phyloP scores from a whole-genome alignment of 768 basidiomycete species.

The Piloderma croceum region DNA sequence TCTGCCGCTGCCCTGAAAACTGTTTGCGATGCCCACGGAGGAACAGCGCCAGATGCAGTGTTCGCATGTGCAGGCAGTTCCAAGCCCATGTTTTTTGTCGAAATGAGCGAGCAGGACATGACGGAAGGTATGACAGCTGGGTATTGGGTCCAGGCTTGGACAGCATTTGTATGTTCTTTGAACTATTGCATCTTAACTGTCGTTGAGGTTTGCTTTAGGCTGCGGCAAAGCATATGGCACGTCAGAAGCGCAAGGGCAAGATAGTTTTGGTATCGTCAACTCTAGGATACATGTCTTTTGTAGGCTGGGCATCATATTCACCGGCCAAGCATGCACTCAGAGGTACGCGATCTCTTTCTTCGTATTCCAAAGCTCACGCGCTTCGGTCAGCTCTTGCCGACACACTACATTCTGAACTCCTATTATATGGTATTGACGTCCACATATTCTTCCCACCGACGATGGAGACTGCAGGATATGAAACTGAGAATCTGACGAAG shows the following conservation, averaged over 20 bases:
- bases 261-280: slow-evolving; percentile 61
- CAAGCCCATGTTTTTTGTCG: slow-evolving; percentile 56
- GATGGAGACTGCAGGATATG: slow-evolving; percentile 72
- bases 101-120: slow-evolving; percentile 45
- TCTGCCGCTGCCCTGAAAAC: slow-evolving; percentile 50
- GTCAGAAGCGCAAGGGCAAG: slow-evolving; percentile 42
- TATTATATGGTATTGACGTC: slow-evolving; percentile 70
- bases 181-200: no score
- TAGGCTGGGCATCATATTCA: slow-evolving; percentile 63
- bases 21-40: slow-evolving; percentile 40
- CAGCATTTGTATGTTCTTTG: slow-evolving; percentile 60
- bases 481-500: slow-evolving; percentile 72
- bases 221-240: slow-evolving; percentile 51
- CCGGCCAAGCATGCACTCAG: slow-evolving; percentile 70
- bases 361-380: slow-evolving; percentile 2
- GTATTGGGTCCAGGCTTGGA: slow-evolving; percentile 53
- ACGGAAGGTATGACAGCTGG: slow-evolving; percentile 49
- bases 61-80: slow-evolving; percentile 66
- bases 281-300: slow-evolving; percentile 54
- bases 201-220: slow-evolving; percentile 31
- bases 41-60: slow-evolving; percentile 51
- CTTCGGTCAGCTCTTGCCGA: slow-evolving; percentile 75
- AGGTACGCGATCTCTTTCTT: slow-evolving; percentile 34
- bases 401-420: slow-evolving; percentile 70
- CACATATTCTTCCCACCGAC: slow-evolving; percentile 82